Percentiles rank a stretch among this genome's conserved stretches.
Conservation (phyloP, 345 rosid genomes). For the Pistacia vera region DNA sequence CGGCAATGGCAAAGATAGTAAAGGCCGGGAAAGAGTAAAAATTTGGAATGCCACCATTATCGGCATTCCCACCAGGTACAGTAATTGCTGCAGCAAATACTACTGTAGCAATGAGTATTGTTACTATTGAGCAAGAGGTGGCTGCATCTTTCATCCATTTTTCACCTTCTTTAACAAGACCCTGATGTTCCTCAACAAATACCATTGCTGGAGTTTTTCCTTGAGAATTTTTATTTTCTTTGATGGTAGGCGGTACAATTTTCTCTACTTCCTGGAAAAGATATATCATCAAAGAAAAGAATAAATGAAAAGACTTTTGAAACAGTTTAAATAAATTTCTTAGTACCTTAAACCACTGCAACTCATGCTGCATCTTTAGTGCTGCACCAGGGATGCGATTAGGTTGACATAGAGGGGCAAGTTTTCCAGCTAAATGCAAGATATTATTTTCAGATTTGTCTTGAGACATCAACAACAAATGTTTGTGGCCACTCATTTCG, state of each 20-base stretch:
- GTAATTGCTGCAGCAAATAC: conserved; percentile 33
- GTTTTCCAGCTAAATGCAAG: conserved; percentile 34
- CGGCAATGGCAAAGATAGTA: conserved; percentile 27
- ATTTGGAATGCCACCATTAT: not conserved
- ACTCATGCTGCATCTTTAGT: conserved; percentile 38
- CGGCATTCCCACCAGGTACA: conserved; percentile 30
- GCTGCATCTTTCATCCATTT: too few species aligned
- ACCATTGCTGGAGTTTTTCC: too few species aligned
- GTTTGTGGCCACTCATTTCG: too few species aligned
- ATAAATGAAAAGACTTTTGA: too few species aligned
- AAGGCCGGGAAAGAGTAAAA: not conserved
- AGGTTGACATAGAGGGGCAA: conserved; percentile 26
- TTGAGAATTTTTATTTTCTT: conserved; percentile 17
- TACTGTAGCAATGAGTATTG: too few species aligned
- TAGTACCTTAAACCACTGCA: conserved; percentile 39
- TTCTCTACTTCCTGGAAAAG: conserved; percentile 32
- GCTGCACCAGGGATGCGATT: conserved; percentile 27
- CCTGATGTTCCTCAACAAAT: too few species aligned
- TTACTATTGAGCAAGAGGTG: too few species aligned
- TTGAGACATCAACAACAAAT: too few species aligned
- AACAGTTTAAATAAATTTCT: too few species aligned
- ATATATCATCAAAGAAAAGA: too few species aligned
- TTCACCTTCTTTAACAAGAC: too few species aligned
- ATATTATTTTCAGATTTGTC: conserved; percentile 14
- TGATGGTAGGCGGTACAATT: conserved; percentile 22